Conservation (phyloP, 257 asterid species). For the Oldenlandia corymbosa region DNA sequence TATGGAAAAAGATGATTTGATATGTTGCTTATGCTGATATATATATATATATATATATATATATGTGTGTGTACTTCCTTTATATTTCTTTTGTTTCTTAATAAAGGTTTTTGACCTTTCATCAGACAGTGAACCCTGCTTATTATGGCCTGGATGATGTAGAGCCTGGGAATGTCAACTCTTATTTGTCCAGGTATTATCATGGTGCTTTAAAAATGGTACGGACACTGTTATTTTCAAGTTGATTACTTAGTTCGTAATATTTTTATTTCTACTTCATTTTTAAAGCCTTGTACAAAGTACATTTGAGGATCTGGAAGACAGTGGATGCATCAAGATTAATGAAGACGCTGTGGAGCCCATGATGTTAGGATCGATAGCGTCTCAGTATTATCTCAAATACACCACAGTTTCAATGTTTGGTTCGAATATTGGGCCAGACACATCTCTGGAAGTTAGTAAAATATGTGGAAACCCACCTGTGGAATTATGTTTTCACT, state of each 20-base stretch:
- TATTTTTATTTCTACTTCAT: slow-evolving; percentile 10
- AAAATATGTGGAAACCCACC: slow-evolving; percentile 11
- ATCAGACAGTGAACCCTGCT: slow-evolving; percentile 86
- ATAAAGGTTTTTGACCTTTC: slow-evolving; percentile 14
- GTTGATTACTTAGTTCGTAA: slow-evolving; percentile 10
- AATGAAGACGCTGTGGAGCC: slow-evolving; percentile 82
- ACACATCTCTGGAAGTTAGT: slow-evolving; percentile 88
- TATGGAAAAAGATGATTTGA: neutral
- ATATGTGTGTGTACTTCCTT: too few species aligned
- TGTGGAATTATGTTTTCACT: neutral
- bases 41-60: neutral
- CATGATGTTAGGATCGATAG: slow-evolving; percentile 90
- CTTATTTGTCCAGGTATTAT: slow-evolving; percentile 83
- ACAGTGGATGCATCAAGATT: slow-evolving; percentile 86
- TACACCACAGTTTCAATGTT: slow-evolving; percentile 94
- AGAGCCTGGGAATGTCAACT: slow-evolving; percentile 68
- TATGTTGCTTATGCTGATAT: neutral
- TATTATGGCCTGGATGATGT: slow-evolving; percentile 84
- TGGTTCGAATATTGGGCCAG: slow-evolving; percentile 85
- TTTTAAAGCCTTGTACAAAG: slow-evolving; percentile 58
- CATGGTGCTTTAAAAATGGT: slow-evolving; percentile 10
- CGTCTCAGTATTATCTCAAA: slow-evolving; percentile 88
- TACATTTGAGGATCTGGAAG: slow-evolving; percentile 98
- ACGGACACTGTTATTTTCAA: slow-evolving; percentile 7
- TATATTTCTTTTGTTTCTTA: neutral